A percentile compares a stretch with the other conserved stretches of the same genome.
phyloP scores from a whole-genome alignment of 306 rosid species.

The Erythrophleum fordii region DNA sequence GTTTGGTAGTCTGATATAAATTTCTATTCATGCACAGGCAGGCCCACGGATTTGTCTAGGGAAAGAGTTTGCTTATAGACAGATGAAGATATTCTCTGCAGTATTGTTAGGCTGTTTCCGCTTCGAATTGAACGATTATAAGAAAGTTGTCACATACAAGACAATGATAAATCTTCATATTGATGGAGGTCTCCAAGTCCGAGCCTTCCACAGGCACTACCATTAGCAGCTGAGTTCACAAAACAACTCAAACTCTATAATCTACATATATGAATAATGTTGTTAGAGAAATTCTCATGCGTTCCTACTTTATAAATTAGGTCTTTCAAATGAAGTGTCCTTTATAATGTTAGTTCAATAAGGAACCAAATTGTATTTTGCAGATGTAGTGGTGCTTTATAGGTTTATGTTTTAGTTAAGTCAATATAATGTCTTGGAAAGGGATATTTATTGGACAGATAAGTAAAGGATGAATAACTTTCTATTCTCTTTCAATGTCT shows the following conservation, averaged over 20 bases:
- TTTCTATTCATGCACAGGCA: slow-evolving; percentile 55
- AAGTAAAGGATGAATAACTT: too few species aligned
- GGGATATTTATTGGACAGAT: too few species aligned
- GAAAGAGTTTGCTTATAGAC: slow-evolving; percentile 87
- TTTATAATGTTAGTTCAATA: too few species aligned
- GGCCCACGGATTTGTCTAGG: slow-evolving; percentile 88
- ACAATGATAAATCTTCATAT: slow-evolving; percentile 84
- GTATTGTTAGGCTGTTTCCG: slow-evolving; percentile 56
- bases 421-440: too few species aligned
- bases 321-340: too few species aligned
- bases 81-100: slow-evolving; percentile 82
- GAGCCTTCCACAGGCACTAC: slow-evolving; percentile 49
- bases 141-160: slow-evolving; percentile 64
- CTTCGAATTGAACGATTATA: slow-evolving; percentile 66
- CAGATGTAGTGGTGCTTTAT: too few species aligned
- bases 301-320: too few species aligned
- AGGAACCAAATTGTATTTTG: too few species aligned
- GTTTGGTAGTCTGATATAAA: background rate
- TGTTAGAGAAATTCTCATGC: background rate
- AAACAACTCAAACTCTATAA: background rate
- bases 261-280: too few species aligned
- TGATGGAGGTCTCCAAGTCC: slow-evolving; percentile 72
- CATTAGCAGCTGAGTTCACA: slow-evolving; percentile 24
- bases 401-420: too few species aligned
- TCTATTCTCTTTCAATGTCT: too few species aligned